These are phyloP conservation scores for Alternaria triticina DNA, from an alignment of 2,329 filamentous ascomycete genomes.

Conservation along the genomic window DNA sequence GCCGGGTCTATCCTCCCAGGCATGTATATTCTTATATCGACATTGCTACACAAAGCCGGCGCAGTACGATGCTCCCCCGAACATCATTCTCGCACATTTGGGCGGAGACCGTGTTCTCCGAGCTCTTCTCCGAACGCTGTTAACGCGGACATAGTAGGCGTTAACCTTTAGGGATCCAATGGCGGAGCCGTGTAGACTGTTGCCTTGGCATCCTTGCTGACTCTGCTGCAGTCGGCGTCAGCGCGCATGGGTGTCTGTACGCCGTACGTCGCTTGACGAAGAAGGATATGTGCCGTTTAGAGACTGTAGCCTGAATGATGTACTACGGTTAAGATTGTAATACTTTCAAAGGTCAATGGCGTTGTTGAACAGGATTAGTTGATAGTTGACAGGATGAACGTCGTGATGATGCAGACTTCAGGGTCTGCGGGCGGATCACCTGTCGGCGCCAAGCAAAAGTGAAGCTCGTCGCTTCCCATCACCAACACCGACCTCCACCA, in stretches of 20 bases:
- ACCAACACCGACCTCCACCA: slow-evolving; percentile 2
- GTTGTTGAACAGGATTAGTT: background rate
- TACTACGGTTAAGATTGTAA: background rate
- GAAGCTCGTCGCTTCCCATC: slow-evolving; percentile 19
- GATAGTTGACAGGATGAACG: background rate
- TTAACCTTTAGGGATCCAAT: background rate
- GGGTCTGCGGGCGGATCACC: background rate
- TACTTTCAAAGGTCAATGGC: background rate
- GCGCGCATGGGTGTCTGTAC: background rate
- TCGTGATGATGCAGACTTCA: background rate
- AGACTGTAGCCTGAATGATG: background rate
- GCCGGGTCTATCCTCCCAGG: background rate
- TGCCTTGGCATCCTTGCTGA: background rate
- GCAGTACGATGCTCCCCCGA: background rate
- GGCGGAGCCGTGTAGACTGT: background rate
- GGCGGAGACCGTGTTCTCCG: slow-evolving; percentile 2
- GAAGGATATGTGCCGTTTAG: background rate
- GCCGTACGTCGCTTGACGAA: background rate
- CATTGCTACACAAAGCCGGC: background rate
- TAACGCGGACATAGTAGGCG: background rate
- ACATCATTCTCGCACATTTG: background rate
- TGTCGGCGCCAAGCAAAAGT: slow-evolving; percentile 14
- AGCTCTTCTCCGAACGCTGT: background rate
- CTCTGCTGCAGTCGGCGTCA: background rate
- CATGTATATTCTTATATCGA: background rate